phyloP scores from a whole-genome alignment of 306 rosid species.

The Senna tora region DNA sequence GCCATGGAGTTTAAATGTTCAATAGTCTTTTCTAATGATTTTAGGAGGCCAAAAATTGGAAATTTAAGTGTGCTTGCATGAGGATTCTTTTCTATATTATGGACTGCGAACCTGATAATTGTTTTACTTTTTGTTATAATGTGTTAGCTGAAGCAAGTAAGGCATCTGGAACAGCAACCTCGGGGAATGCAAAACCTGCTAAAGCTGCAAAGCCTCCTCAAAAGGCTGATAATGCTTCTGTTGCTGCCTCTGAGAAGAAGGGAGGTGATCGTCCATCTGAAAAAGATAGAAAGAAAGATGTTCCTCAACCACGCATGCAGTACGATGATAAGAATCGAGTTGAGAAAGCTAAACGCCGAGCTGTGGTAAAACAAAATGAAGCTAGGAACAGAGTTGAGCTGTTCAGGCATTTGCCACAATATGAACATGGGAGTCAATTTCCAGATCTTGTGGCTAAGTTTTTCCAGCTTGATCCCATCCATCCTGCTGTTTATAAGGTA shows the following conservation, averaged over 20 bases:
- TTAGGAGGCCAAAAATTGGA: slow-evolving; percentile 16
- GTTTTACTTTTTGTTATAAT: slow-evolving; percentile 24
- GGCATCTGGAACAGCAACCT: slow-evolving; percentile 43
- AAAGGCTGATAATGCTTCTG: slow-evolving; percentile 51
- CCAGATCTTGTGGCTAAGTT: slow-evolving; percentile 61
- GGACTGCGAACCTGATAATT: slow-evolving; percentile 31
- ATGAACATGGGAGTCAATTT: slow-evolving; percentile 70
- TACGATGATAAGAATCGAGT: slow-evolving; percentile 63
- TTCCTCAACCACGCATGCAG: slow-evolving; percentile 70
- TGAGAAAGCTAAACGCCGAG: slow-evolving; percentile 67
- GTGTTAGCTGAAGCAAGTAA: slow-evolving; percentile 53
- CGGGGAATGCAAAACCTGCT: slow-evolving; percentile 46
- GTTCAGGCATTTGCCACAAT: slow-evolving; percentile 68
- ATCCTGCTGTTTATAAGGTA: slow-evolving; percentile 68
- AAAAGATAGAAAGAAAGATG: slow-evolving; percentile 70
- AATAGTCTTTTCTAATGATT: slow-evolving; percentile 14
- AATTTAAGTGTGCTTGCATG: slow-evolving; percentile 5
- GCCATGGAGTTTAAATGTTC: slow-evolving; percentile 1
- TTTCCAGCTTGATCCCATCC: slow-evolving; percentile 59
- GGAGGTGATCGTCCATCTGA: slow-evolving; percentile 55
- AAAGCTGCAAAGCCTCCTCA: slow-evolving; percentile 49
- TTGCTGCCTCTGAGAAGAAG: slow-evolving; percentile 57
- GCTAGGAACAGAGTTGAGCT: slow-evolving; percentile 64
- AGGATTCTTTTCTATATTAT: slow-evolving; percentile 12
- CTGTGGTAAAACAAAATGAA: slow-evolving; percentile 65